Percentiles rank a stretch among this genome's conserved stretches.
phyloP scores from a whole-genome alignment of 176 grass and related monocot genomes.

The Zea mays region Zm-B73-REFERENCE-NAM-5.0 NC_050105.1:136655001-136655500 shows the following conservation, averaged over 20 bases:
- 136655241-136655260: background rate
- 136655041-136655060: conserved; percentile 60
- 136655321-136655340: background rate
- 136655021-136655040: conserved; percentile 76
- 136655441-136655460: conserved; percentile 75
- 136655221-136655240: background rate
- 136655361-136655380: conserved; percentile 72
- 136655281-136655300: conserved; percentile 2
- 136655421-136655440: conserved; percentile 96
- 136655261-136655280: background rate
- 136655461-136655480: background rate
- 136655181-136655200: conserved; percentile 1
- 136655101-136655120: conserved; percentile 63
- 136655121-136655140: conserved; percentile 91
- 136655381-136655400: conserved; percentile 87
- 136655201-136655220: background rate
- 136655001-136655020: conserved; percentile 65
- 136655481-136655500: background rate
- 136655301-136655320: background rate
- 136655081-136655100: conserved; percentile 65
- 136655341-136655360: conserved; percentile 19
- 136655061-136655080: conserved; percentile 63
- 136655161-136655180: conserved; percentile 63
- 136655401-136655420: conserved; percentile 92
- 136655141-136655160: conserved; percentile 85